Conservation (phyloP, 1,284 basidiomycete genomes). For the Leccinum solheimii region DNA sequence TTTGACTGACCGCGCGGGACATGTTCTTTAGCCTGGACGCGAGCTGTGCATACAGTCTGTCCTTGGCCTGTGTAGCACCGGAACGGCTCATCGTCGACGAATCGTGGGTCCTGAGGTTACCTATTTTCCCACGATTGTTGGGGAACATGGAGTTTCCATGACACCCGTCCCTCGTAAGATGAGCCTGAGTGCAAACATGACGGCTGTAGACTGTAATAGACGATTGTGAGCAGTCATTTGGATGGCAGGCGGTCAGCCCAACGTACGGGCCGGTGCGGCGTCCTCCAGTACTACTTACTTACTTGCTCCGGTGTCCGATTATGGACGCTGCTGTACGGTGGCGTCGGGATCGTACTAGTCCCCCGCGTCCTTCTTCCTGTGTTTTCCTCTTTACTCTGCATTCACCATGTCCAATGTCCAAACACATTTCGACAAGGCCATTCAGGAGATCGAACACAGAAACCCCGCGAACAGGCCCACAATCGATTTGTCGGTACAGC, state of each 20-base stretch:
- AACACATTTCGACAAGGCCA: constrained; percentile 68
- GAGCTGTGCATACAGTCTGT: constrained; percentile 69
- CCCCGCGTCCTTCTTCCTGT: constrained; percentile 9
- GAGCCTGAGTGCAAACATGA: background rate
- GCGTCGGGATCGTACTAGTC: background rate
- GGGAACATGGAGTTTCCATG: background rate
- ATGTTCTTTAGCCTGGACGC: constrained; percentile 60
- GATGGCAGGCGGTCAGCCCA: background rate
- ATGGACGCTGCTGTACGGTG: constrained; percentile 18
- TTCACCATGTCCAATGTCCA: constrained; percentile 40
- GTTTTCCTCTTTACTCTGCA: background rate
- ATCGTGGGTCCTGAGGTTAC: background rate
- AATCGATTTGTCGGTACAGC: constrained; percentile 86
- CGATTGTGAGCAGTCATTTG: background rate
- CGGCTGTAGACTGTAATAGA: background rate
- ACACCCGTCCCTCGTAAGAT: background rate
- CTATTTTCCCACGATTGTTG: constrained; percentile 16
- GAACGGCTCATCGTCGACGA: constrained; percentile 23
- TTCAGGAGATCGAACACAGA: constrained; percentile 70
- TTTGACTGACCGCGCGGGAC: constrained; percentile 60
- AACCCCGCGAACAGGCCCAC: constrained; percentile 49
- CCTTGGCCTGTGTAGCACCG: constrained; percentile 70
- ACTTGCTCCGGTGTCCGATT: constrained; percentile 19
- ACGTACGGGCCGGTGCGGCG: background rate
- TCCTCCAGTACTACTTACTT: background rate